Evolutionary conservation across 345 rosid species (phyloP), one percentile per base, ranked within the genome.

Genomic region (Fremontodendron californicum): DNA sequence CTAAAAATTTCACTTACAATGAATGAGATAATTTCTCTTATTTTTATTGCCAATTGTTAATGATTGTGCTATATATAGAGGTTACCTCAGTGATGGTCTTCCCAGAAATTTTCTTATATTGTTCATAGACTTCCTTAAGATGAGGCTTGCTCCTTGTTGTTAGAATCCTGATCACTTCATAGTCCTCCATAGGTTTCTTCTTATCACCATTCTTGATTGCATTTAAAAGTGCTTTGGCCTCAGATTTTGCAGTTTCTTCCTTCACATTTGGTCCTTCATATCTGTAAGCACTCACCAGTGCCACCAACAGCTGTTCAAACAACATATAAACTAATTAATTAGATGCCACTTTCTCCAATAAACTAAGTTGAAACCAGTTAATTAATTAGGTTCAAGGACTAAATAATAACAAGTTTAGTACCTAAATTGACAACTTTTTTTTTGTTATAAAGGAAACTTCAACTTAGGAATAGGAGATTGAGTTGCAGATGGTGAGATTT

Each of bases 261-360:
- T 89, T 91, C 13, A 90, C 81, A 69, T 76, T 86, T 6, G 81
- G 42, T n/a, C 99, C 99, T 87, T 92, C 97, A 70, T 92, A 95
- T 82, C 99, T 87, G 33, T 92, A 95, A 43, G 99, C 96, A 81
- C 98, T 90, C 79, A 92, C 97, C 13, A 93, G 91, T 27, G 89
- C 97, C 76, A 91, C 93, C 85, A 95, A 87, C 11, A 95, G 84
- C 99, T 93, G 90, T 62, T 75, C 74, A 68, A 18, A 13, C 0
- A 27, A 63, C 73, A 73, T 27, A 13, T 19, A n/a, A 7, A 11
- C 31, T 23, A 27, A 46, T 16, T 29, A 60, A 54, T 9, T 4
- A 43, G 3, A 21, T 11, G 3, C 16, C 16, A 46, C 15, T 12
- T 46, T 12, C 49, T 16, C 49, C 49, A 3, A 33, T 33, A 33